phyloP scores from a whole-genome alignment of 441 rosid species.

The Croton setiger region DNA sequence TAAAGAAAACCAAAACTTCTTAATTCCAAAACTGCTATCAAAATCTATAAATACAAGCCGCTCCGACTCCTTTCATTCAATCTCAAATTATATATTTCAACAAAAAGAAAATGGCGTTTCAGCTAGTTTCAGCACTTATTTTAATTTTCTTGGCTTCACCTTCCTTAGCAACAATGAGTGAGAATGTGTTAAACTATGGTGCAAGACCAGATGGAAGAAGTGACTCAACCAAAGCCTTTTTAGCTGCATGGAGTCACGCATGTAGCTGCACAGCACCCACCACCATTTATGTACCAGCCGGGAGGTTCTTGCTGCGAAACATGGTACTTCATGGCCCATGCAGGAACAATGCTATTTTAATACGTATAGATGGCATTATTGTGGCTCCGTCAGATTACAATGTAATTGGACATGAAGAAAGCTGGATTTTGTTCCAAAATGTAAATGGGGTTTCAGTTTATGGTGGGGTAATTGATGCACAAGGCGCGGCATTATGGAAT shows the following conservation, averaged over 20 bases:
- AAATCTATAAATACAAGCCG: no score
- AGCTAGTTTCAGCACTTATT: neutral
- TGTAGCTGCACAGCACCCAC: slow-evolving; percentile 39
- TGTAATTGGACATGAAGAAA: slow-evolving; percentile 26
- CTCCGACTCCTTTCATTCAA: no score
- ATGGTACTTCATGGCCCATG: slow-evolving; percentile 57
- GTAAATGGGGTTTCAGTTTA: slow-evolving; percentile 48
- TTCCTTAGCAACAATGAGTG: slow-evolving; percentile 15
- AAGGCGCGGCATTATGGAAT: slow-evolving; percentile 30
- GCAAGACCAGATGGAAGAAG: slow-evolving; percentile 54
- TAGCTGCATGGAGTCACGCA: slow-evolving; percentile 48
- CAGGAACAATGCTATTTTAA: slow-evolving; percentile 22
- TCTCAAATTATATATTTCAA: no score
- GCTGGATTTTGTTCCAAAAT: slow-evolving; percentile 47
- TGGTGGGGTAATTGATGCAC: slow-evolving; percentile 60
- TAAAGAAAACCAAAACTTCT: no score
- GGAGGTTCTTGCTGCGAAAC: slow-evolving; percentile 29
- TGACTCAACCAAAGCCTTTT: slow-evolving; percentile 43
- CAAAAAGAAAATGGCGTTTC: no score
- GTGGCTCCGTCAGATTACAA: slow-evolving; percentile 58
- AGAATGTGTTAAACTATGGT: slow-evolving; percentile 45
- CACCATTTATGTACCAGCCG: slow-evolving; percentile 40
- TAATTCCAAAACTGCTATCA: no score
- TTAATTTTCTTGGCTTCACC: neutral
- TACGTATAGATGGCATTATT: slow-evolving; percentile 36